Conservation (phyloP, 1,284 basidiomycete species). For the Cryptococcus sp. region DNA sequence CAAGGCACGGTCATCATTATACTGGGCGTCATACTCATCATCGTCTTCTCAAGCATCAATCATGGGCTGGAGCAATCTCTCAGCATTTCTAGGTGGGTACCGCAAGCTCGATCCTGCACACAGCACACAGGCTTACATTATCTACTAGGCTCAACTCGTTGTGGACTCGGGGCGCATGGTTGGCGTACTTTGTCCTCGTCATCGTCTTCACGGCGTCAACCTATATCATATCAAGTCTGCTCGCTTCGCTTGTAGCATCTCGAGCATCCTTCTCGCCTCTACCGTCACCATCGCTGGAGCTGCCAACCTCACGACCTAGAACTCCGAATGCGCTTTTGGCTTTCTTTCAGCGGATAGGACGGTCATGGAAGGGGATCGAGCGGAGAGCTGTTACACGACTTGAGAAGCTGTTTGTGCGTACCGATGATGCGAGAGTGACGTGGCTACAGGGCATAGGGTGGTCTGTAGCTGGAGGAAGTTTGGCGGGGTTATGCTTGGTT, state of each 20-base stretch:
- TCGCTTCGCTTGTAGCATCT: conserved; percentile 41
- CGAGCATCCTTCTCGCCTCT: conserved; percentile 57
- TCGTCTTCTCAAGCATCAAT: conserved; percentile 54
- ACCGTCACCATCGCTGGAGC: conserved; percentile 42
- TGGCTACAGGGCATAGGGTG: conserved; percentile 90
- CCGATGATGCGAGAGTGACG: conserved; percentile 76
- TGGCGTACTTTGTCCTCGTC: conserved; percentile 82
- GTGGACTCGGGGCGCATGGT: conserved; percentile 82
- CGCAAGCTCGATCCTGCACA: neutral
- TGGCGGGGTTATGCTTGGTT: conserved; percentile 84
- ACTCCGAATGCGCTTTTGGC: conserved; percentile 20
- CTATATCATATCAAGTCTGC: conserved; percentile 58
- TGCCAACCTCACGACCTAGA: conserved; percentile 26
- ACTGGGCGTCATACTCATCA: conserved; percentile 52
- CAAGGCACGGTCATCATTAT: conserved; percentile 52
- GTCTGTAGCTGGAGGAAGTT: conserved; percentile 83
- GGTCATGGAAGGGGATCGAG: conserved; percentile 58
- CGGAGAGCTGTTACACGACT: conserved; percentile 62
- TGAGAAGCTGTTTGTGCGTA: conserved; percentile 72
- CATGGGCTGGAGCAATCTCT: conserved; percentile 50
- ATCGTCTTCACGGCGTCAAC: conserved; percentile 65
- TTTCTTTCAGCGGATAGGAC: conserved; percentile 17
- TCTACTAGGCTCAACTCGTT: conserved; percentile 64
- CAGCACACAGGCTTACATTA: conserved; percentile 14
- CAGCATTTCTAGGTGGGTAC: conserved; percentile 56